Evolutionary conservation across 495 filamentous ascomycete genomes (phyloP), one percentile per base, ranked within the genome.

Genomic region (Xeromyces bisporus): DNA sequence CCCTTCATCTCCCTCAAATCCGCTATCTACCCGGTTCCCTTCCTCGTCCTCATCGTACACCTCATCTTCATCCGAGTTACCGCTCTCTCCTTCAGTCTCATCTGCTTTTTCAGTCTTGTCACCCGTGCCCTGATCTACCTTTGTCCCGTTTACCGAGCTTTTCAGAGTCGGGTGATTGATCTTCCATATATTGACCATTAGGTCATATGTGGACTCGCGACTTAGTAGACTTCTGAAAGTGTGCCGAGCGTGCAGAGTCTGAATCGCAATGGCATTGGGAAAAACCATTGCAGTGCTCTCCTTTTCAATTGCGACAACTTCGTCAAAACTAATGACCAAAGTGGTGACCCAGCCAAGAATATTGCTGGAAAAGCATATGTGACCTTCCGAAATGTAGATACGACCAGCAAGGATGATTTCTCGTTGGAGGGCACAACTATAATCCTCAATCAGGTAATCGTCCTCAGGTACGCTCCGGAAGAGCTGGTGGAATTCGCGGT

Each of bases 301-400:
- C 55, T 96, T 99, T 49, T 99, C 89, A 1, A 99, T 76, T 0
- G 85, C 80, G 18, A 96, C 82, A 29, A 99, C 77, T 50, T 99
- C 89, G 47, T 96, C 91, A 50, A 96, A 99, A 47, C 81, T 89
- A 53, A 99, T 93, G 24, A 99, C 86, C 17, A 96, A 58, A 3
- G 85, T 96, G 1, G 91, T 99, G 1, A 91, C 74, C 89, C 89
- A 99, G 21, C 89, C 89, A 21, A 99, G 67, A 31, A 99, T 99
- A 47, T 99, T 99, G 53, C 89, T 96, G 37, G 85, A 91, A 55
- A 99, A 99, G 58, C 89, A 99, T 21, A 99, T 75, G 41, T 99
- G 86, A 3, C 86, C 84, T 54, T 99, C 89, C 0, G 87, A 94
- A 17, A 99, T 77, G 44, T 99, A 99, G 9, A 99, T 67, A 23